These are phyloP conservation scores for Phlebiopsis gigantea DNA, from an alignment of 768 basidiomycete species.

Conservation along the genomic window DNA sequence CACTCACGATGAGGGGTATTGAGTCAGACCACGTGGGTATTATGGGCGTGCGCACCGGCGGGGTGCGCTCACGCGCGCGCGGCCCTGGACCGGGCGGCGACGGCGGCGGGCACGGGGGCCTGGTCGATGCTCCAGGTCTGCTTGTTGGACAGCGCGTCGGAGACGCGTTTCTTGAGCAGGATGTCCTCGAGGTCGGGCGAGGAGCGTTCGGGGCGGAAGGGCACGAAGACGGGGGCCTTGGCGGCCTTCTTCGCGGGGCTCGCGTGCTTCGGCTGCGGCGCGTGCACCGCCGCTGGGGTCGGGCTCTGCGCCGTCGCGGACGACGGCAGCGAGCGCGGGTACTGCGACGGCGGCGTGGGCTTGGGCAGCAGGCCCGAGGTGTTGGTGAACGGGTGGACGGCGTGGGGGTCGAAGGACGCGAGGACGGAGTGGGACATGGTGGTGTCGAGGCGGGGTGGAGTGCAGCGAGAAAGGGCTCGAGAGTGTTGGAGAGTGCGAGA, in stretches of 20 bases:
- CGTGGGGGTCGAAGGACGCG: conserved; percentile 53
- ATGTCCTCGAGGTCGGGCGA: conserved; percentile 51
- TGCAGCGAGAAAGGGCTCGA: background rate
- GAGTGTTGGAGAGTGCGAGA: background rate
- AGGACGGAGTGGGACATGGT: conserved; percentile 14
- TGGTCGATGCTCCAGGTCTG: conserved; percentile 25
- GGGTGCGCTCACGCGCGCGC: too few species aligned
- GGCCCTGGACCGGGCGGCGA: too few species aligned
- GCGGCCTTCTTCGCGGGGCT: conserved; percentile 8
- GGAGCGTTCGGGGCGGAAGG: conserved; percentile 45
- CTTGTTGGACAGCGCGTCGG: conserved; percentile 25
- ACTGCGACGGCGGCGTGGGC: conserved; percentile 43
- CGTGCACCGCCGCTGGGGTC: conserved; percentile 4
- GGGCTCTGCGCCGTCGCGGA: conserved; percentile 2
- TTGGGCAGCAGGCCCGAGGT: conserved; percentile 28
- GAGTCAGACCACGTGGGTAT: too few species aligned
- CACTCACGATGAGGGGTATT: too few species aligned
- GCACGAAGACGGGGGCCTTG: conserved; percentile 38
- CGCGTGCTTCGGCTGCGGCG: conserved; percentile 24
- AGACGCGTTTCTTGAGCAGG: conserved; percentile 31
- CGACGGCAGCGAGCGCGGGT: conserved; percentile 34
- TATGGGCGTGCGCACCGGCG: too few species aligned
- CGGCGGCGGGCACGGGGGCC: too few species aligned
- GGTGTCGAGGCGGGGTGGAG: background rate
- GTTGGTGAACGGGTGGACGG: conserved; percentile 54